Evolutionary conservation across 306 rosid genomes (phyloP).

Genomic region (Quercus bicolor): DNA sequence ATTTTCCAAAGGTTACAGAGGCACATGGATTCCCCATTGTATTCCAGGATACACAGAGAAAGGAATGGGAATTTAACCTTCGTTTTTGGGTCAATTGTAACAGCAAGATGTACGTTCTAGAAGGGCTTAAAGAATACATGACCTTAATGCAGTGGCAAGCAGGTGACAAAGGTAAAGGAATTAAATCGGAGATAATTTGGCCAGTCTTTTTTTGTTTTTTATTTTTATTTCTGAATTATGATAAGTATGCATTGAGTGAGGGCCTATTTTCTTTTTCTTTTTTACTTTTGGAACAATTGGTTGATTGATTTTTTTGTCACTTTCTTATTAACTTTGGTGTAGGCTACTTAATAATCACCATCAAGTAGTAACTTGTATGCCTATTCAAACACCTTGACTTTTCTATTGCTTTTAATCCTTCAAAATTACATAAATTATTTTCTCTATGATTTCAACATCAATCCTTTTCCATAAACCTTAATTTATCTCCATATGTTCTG

Average conservation of each 20-base stretch:
- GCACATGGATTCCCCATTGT: not conserved
- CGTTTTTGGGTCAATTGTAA: constrained; percentile 18
- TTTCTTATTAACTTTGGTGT: too few relatives aligned
- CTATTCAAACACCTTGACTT: too few relatives aligned
- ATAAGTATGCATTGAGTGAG: too few relatives aligned
- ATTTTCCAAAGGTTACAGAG: constrained; percentile 5
- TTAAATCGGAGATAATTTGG: too few relatives aligned
- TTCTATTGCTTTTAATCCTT: too few relatives aligned
- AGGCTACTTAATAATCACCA: too few relatives aligned
- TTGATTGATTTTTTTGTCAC: not conserved
- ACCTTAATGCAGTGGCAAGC: constrained; percentile 14
- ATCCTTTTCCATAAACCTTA: not conserved
- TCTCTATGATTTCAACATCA: not conserved
- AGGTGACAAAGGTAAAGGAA: constrained; percentile 29
- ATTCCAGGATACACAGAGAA: constrained; percentile 11
- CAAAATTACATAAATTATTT: not conserved
- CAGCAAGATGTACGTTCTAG: constrained; percentile 22
- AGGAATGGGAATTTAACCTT: constrained; percentile 19
- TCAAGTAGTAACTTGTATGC: too few relatives aligned
- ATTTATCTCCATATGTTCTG: not conserved
- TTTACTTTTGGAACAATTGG: not conserved
- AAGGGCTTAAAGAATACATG: constrained; percentile 28
- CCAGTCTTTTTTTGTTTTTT: too few relatives aligned
- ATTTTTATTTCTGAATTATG: too few relatives aligned
- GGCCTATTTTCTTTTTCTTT: too few relatives aligned